Evolutionary conservation across 352 stramenopile genomes (phyloP).

Genomic region (Hyaloperonospora brassicae): DNA sequence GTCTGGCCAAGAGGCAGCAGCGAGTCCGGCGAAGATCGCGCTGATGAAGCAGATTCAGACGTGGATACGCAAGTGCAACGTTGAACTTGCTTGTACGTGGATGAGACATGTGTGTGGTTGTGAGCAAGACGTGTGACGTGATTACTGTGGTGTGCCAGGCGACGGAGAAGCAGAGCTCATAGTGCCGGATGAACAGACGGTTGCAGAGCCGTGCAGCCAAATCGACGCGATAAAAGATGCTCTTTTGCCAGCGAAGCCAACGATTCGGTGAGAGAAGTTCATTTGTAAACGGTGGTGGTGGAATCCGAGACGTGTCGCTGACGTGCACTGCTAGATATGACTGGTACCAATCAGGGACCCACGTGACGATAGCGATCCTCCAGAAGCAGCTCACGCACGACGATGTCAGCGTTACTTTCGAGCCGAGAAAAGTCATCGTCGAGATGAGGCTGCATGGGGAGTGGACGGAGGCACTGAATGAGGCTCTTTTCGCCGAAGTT

Average conservation of each 20-base stretch:
- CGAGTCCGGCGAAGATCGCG: slow-evolving; percentile 22
- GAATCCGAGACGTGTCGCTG: neutral
- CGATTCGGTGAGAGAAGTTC: slow-evolving; percentile 25
- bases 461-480: slow-evolving; percentile 51
- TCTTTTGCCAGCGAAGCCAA: slow-evolving; percentile 12
- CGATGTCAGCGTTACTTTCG: slow-evolving; percentile 52
- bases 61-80: slow-evolving; percentile 85
- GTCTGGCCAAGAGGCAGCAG: slow-evolving; percentile 30
- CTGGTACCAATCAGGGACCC: slow-evolving; percentile 78
- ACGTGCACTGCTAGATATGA: slow-evolving; percentile 46
- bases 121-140: no score
- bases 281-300: neutral
- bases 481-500: slow-evolving; percentile 67
- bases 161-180: slow-evolving; percentile 23
- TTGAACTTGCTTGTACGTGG: slow-evolving; percentile 59
- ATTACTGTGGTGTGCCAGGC: neutral
- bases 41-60: slow-evolving; percentile 61
- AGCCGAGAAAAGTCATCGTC: slow-evolving; percentile 44
- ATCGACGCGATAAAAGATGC: slow-evolving; percentile 15
- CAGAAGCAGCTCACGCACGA: slow-evolving; percentile 71
- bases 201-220: slow-evolving; percentile 13
- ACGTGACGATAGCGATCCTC: slow-evolving; percentile 79
- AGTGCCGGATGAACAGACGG: slow-evolving; percentile 17
- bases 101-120: neutral
- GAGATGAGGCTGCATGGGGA: slow-evolving; percentile 42